These are phyloP conservation scores for Fusarium buharicum DNA, from an alignment of 2,329 filamentous ascomycete species.

Conservation along the genomic window DNA sequence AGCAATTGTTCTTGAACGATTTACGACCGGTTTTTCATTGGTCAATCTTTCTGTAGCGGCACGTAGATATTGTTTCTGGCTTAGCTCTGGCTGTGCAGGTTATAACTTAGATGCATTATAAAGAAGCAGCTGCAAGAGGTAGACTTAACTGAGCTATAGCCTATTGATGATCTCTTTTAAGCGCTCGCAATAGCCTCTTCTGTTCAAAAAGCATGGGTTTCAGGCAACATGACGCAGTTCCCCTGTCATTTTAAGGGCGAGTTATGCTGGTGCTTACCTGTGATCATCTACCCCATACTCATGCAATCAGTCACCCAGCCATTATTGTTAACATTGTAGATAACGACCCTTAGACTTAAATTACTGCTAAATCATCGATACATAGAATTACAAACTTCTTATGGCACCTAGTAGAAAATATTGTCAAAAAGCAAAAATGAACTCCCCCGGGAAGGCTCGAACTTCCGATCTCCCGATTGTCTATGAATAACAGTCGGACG, in stretches of 20 bases:
- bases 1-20: too few species aligned
- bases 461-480: constrained; percentile 48
- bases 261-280: too few species aligned
- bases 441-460: constrained; percentile 47
- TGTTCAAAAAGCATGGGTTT: not conserved
- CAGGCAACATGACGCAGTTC: not conserved
- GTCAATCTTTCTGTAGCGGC: constrained; percentile 8
- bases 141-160: not conserved
- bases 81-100: constrained; percentile 4
- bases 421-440: too few species aligned
- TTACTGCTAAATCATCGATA: too few species aligned
- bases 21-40: not conserved
- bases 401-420: too few species aligned
- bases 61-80: constrained; percentile 14
- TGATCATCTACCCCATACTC: too few species aligned
- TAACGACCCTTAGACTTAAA: too few species aligned
- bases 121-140: not conserved
- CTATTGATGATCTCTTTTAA: not conserved
- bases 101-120: not conserved
- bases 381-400: too few species aligned
- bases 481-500: constrained; percentile 42
- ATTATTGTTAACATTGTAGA: too few species aligned
- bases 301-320: too few species aligned
- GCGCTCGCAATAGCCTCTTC: not conserved
- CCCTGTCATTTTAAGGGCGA: too few species aligned